Base-by-base conservation (phyloP, 1,139 yeast genomes). In the Pichia terricola region DNA sequence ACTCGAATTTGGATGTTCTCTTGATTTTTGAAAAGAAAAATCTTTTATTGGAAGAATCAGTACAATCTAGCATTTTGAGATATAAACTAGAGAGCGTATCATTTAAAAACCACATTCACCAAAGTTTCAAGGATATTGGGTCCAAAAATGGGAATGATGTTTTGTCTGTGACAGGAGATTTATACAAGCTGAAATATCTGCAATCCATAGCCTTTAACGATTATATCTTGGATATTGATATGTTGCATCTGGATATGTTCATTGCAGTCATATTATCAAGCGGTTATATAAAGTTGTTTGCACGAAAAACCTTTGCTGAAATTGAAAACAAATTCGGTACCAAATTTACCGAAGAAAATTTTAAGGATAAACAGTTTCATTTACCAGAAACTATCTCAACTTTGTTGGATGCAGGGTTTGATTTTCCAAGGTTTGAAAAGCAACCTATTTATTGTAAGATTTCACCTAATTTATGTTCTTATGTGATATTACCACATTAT, bases 381-480 rank as follows among this genome's bases (percentile, higher is more conserved):
- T 56, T 66, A 11, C 70, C 73, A 4, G 38, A 52, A 1, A 52
- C 66, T 0, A 66, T 79, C 1, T 57, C 69, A 3, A 66, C 77
- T 1, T 57, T 81, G 9, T 64, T 72, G 32, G 86, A 81, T 53
- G 70, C 75, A 6, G 89, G 89, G 0, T 81, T 72, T 53, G 60
- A 63, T 33, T 69, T 78, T 41, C 73, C 77, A 0, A 46, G 47
- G 44, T 56, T 62, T n/a, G 46, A 46, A 0, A 47, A 57, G 26
- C 59, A 57, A 26, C 72, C 77, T 1, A 55, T 69, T 22, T 59
- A 68, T 26, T 56, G 71, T 32, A 67, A 75, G 8, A 54, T 79
- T 0, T 81, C 88, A 2, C 86, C 86, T 1, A 79, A 76, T 50
- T 55, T 75, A 46, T 66, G 79, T 11, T 71, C 83, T 0, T 57